Evolutionary conservation across 148 eudicot species (phyloP).

Genomic region (Limonium bicolor): DNA sequence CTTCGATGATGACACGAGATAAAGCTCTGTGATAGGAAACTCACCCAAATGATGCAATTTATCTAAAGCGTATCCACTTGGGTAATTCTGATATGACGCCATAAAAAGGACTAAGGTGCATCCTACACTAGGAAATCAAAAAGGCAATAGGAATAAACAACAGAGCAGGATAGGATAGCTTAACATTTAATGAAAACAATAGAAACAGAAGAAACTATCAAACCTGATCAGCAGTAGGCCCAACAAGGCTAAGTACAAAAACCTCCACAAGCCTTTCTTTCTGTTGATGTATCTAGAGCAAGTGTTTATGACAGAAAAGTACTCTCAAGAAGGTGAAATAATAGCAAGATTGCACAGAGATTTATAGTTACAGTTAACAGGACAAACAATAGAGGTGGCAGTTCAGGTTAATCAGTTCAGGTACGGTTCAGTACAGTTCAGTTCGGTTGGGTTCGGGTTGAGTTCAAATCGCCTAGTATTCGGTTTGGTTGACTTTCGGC

Average conservation of each 20-base stretch:
- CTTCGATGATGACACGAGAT: background rate
- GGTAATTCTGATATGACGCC: conserved; percentile 92
- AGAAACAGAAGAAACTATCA: conserved; percentile 1
- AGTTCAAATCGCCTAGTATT: too few relatives aligned
- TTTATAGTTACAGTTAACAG: too few relatives aligned
- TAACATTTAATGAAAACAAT: background rate
- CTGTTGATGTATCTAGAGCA: conserved; percentile 64
- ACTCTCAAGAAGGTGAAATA: too few relatives aligned
- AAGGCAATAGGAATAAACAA: conserved; percentile 3
- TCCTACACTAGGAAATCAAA: conserved; percentile 45
- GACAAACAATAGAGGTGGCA: too few relatives aligned
- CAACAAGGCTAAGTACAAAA: conserved; percentile 40
- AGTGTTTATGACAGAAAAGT: conserved; percentile 3
- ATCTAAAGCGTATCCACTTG: conserved; percentile 75
- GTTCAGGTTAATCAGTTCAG: too few relatives aligned
- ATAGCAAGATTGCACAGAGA: too few relatives aligned
- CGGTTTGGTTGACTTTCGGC: too few relatives aligned
- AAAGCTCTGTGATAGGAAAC: conserved; percentile 10
- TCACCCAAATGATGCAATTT: conserved; percentile 57
- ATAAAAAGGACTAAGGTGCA: conserved; percentile 49
- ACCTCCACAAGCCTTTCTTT: conserved; percentile 63
- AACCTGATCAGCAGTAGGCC: conserved; percentile 67
- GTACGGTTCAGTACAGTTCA: too few relatives aligned
- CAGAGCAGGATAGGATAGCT: conserved; percentile 2
- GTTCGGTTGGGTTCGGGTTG: too few relatives aligned